These are phyloP conservation scores for Cercospora berteroae DNA, from an alignment of 2,329 filamentous ascomycete genomes.

Conservation along the genomic window DNA sequence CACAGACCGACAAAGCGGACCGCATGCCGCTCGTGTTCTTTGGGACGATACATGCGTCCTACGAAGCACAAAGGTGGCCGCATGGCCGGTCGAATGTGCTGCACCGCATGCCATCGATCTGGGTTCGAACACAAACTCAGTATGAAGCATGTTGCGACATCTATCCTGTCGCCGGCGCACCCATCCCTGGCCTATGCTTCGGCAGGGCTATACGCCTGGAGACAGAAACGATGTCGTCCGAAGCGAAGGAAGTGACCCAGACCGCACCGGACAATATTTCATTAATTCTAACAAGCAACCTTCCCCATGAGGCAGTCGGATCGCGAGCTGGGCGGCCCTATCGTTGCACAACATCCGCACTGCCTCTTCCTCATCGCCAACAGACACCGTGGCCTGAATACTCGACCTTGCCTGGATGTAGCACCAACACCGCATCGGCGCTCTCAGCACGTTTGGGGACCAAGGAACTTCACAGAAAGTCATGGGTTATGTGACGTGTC, in stretches of 20 bases:
- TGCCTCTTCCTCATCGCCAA: neutral
- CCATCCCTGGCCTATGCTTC: neutral
- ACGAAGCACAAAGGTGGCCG: neutral
- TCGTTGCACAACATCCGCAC: neutral
- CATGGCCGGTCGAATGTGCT: neutral
- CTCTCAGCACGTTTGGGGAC: neutral
- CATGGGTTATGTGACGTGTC: neutral
- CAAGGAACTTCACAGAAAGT: neutral
- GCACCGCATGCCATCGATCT: neutral
- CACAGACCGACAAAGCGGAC: neutral
- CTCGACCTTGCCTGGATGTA: neutral
- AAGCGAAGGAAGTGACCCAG: neutral
- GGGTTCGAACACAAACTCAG: neutral
- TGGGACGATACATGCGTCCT: neutral
- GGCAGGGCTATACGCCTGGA: neutral
- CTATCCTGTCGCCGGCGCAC: neutral
- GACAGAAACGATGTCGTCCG: neutral
- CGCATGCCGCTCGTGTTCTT: neutral
- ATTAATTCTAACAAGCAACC: neutral
- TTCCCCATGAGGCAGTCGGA: neutral
- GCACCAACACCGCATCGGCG: neutral
- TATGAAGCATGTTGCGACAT: neutral
- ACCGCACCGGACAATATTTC: neutral
- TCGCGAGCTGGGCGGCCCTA: neutral
- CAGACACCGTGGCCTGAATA: neutral